Base-by-base conservation (phyloP, 352 stramenopile species). In the Pythium insidiosum region DNA sequence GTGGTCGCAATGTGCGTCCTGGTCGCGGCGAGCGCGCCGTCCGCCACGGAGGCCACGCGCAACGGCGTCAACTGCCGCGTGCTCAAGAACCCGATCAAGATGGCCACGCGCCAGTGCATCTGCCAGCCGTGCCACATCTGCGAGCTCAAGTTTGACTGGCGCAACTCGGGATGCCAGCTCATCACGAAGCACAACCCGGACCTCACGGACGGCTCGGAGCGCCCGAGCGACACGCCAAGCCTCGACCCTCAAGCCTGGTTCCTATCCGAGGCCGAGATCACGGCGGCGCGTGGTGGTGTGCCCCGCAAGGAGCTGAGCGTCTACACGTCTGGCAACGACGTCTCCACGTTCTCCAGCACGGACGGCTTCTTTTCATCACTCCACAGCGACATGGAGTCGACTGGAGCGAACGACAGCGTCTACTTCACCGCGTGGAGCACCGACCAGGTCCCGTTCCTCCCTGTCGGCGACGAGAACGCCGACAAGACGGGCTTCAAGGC, bases 391-490 rank as follows among this genome's bases (percentile, higher is more conserved):
- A 55, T 82, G 33, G 28, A 59, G 34, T 43, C 56, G 11, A 63
- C 56, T 0, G 49, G 51, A 6, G 35, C 47, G 12, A 60, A 76
- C 36, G 24, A 56, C 41, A 61, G 65, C 22, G 57, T 84, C 35
- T 80, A 76, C 35, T n/a, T n/a, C n/a, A n/a, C n/a, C n/a, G 47
- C 30, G 13, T 86, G 73, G 73, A 73, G 61, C 13, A 65, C 69
- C 5, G 73, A 68, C 43, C 63, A 86, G 49, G 60, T 86, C 4
- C 68, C 64, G 9, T 78, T 86, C 29, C 68, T 74, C 25, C 73
- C 73, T 1, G 26, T 62, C n/a, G 31, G 18, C n/a, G 50, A 68
- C 13, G 50, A 41, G 13, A 63, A 39, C 11, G 56, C 53, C 13
- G 50, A 58, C 2, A 50, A 49, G 22, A 68, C 68, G 1, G 64